A percentile compares a stretch with the other conserved stretches of the same genome.
phyloP scores from a whole-genome alignment of 768 basidiomycete species.

The Tricholoma terreum region DNA sequence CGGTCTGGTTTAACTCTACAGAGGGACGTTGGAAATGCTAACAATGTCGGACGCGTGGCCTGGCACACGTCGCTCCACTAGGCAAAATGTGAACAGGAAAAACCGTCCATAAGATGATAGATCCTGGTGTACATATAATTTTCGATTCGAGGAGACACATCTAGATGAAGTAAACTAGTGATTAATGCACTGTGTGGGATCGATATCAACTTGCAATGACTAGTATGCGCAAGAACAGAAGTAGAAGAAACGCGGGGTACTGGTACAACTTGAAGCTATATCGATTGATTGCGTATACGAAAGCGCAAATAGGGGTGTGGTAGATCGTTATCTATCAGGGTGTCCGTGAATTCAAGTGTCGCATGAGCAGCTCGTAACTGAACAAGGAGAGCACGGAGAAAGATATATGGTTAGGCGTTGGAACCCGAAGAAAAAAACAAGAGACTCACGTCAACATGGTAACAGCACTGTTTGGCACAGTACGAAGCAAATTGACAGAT shows the following conservation, averaged over 20 bases:
- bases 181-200: neutral
- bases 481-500: constrained; percentile 90
- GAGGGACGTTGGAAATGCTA: too few species aligned
- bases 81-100: too few species aligned
- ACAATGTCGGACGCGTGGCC: too few species aligned
- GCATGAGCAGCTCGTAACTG: constrained; percentile 55
- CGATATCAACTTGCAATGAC: neutral
- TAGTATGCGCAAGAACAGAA: neutral
- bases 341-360: constrained; percentile 42
- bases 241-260: neutral
- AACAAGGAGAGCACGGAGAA: constrained; percentile 2
- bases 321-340: constrained; percentile 5
- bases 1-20: too few species aligned
- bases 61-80: too few species aligned
- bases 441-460: constrained; percentile 87
- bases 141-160: neutral
- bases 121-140: neutral
- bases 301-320: neutral
- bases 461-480: constrained; percentile 94
- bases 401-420: neutral
- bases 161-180: neutral
- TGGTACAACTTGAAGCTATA: constrained; percentile 1
- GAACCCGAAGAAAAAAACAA: neutral
- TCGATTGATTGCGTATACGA: neutral
- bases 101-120: too few species aligned